Base-by-base conservation (phyloP, 2,329 filamentous ascomycete species). In the Aureobasidium lini region DNA sequence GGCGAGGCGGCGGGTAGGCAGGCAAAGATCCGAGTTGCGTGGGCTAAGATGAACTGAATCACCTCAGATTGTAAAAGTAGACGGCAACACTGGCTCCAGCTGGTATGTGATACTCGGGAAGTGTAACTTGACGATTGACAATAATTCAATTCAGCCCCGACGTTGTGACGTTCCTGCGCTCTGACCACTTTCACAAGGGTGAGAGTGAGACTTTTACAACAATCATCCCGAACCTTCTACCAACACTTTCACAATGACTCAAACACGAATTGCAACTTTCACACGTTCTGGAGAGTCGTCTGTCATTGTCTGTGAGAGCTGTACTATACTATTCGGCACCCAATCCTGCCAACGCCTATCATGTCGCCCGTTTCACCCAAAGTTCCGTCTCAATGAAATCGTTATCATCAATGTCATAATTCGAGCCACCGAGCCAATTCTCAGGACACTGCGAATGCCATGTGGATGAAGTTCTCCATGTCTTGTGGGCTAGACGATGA, bases 1-100 rank as follows among this genome's bases (percentile, higher is more conserved):
- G 46, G 39, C 47, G 47, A 16, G 44, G 43, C 13, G 36, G 40
- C 18, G 47, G 40, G 31, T 34, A 16, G 54, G 29, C 54, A 57
- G 54, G 54, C 54, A 57, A 48, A 43, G 36, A 54, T 54, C 43
- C 43, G 54, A 57, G 54, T 57, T 57, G 54, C 54, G 54, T 57
- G 31, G 43, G 54, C 54, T 48, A 57, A 57, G 54, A 57, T 57
- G 54, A 57, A 57, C 54, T 23, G 10, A 57, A 57, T 57, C 54
- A 57, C 54, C 54, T 57, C 54, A 57, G 50, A 54, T 15, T 48
- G 23, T 32, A 43, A 18, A 8, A 37, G 54, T 57, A 48, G 54
- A 57, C 54, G 54, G 54, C 54, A 57, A 57, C 54, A 57, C 42
- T 47, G 42, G 36, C 43, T 48, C 43, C 42, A 39, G 54, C 54